Percentiles rank a stretch among this genome's conserved stretches.
Evolutionary conservation across 352 stramenopile species (phyloP).

Genomic region (Phytopythium vexans): DNA sequence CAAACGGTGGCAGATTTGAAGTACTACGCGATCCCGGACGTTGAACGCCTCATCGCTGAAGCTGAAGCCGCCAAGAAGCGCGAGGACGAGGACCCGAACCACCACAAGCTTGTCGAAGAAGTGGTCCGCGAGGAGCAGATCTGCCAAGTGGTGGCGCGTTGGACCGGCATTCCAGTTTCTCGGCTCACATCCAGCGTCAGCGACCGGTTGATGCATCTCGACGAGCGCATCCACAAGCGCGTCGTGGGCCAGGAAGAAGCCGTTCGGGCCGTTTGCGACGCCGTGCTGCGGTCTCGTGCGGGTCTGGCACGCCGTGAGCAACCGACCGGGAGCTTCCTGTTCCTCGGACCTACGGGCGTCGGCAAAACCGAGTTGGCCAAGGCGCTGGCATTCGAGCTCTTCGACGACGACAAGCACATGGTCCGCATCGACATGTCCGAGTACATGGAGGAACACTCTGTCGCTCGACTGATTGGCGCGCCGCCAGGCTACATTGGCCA

Average conservation of each 20-base stretch:
- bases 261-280: constrained; percentile 90
- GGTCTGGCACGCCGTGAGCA: constrained; percentile 85
- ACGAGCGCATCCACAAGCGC: constrained; percentile 82
- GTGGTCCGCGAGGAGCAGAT: constrained; percentile 88
- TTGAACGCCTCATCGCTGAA: constrained; percentile 85
- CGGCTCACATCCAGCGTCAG: constrained; percentile 77
- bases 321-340: constrained; percentile 95
- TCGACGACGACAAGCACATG: constrained; percentile 95
- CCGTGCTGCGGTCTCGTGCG: constrained; percentile 90
- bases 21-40: constrained; percentile 93
- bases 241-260: constrained; percentile 94
- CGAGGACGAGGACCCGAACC: constrained; percentile 48
- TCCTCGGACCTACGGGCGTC: constrained; percentile 94
- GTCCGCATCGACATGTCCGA: constrained; percentile 97
- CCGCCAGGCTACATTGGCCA: constrained; percentile 96
- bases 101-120: constrained; percentile 81
- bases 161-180: constrained; percentile 89
- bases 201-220: constrained; percentile 81
- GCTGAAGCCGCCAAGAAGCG: constrained; percentile 73
- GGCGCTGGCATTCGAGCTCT: constrained; percentile 92
- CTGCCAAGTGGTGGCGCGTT: constrained; percentile 86
- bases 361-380: constrained; percentile 96
- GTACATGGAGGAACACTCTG: constrained; percentile 97
- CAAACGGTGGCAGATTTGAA: constrained; percentile 95
- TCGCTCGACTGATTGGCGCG: constrained; percentile 91